Evolutionary conservation across 2,329 filamentous ascomycete species (phyloP), one percentile per base, ranked within the genome.

Genomic region (Hypomyces perniciosus): DNA sequence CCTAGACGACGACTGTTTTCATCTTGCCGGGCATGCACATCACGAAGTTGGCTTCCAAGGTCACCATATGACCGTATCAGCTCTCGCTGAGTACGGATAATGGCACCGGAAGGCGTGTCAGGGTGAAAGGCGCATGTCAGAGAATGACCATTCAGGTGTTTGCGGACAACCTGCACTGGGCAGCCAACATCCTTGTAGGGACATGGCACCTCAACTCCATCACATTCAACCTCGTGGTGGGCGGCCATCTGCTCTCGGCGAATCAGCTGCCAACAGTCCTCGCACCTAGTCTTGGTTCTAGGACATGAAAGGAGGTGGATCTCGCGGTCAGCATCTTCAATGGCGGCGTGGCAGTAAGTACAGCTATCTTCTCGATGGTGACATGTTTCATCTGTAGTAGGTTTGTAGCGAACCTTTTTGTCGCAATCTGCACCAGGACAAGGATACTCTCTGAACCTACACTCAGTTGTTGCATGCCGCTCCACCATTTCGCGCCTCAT

Each of bases 391-490:
- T 69, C 70, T 1, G 68, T 65, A 51, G 68, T 65, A 51, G 80
- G 72, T 55, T 77, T 78, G 43, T 76, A 71, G 9, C 72, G 68
- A 3, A 84, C 69, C 27, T 70, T 71, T 61, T 78, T 74, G 30
- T 70, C 64, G 62, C 83, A 86, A 3, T 63, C 61, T 10, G 71
- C 61, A 34, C 78, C 76, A 0, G 79, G 75, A 57, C 83, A 86
- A n/a, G 71, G 68, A 20, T 81, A 76, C 31, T 75, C 67, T 5
- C 75, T 76, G 57, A 77, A 81, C 1, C 70, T 70, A 60, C 83
- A 86, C 44, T 81, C 78, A 20, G 72, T 72, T 6, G 73, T 72
- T 38, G 81, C 72, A 59, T 86, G 83, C 28, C 72, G 71, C 57
- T 78, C 72, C 7, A 84, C 70, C 28, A 75, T 69, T 39, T 80